A percentile compares a stretch with the other conserved stretches of the same genome.
Conservation (phyloP, 441 rosid species). For the Dalechampia spathulata region DNA sequence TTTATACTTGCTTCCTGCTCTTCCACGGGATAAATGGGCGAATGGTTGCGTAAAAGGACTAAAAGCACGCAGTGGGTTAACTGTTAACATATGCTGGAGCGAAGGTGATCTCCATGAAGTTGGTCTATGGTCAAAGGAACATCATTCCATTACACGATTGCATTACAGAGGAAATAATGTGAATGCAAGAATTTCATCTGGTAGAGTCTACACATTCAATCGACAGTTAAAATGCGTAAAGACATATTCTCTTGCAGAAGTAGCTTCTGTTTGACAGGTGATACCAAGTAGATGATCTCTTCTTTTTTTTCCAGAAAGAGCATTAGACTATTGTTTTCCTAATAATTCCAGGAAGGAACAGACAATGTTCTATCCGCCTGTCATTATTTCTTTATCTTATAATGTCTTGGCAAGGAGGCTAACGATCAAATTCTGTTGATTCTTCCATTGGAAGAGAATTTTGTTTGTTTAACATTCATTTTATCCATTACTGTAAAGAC, state of each 20-base stretch:
- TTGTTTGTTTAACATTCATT: too few relatives aligned
- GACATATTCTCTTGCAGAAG: constrained; percentile 15
- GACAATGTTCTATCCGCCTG: too few relatives aligned
- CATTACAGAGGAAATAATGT: constrained; percentile 41
- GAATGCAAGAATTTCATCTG: constrained; percentile 27
- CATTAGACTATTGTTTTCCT: too few relatives aligned
- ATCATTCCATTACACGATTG: constrained; percentile 20
- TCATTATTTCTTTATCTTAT: too few relatives aligned
- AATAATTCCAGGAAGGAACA: too few relatives aligned
- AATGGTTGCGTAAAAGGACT: constrained; percentile 67
- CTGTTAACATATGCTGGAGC: constrained; percentile 54
- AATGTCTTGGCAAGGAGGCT: too few relatives aligned
- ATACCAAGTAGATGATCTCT: too few relatives aligned
- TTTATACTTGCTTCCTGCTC: constrained; percentile 76
- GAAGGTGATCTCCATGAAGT: constrained; percentile 55
- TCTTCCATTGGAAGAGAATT: too few relatives aligned
- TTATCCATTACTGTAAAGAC: too few relatives aligned
- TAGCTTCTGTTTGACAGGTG: too few relatives aligned
- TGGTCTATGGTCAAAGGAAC: constrained; percentile 38
- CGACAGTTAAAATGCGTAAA: constrained; percentile 26
- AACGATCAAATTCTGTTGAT: too few relatives aligned
- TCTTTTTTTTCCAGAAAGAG: too few relatives aligned
- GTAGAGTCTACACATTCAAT: constrained; percentile 42
- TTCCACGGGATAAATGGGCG: constrained; percentile 71
- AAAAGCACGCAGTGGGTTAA: constrained; percentile 66